A percentile compares a stretch with the other conserved stretches of the same genome.
These are phyloP conservation scores for Purpureocillium takamizusanense DNA, from an alignment of 2,329 filamentous ascomycete genomes.

Conservation along the genomic window DNA sequence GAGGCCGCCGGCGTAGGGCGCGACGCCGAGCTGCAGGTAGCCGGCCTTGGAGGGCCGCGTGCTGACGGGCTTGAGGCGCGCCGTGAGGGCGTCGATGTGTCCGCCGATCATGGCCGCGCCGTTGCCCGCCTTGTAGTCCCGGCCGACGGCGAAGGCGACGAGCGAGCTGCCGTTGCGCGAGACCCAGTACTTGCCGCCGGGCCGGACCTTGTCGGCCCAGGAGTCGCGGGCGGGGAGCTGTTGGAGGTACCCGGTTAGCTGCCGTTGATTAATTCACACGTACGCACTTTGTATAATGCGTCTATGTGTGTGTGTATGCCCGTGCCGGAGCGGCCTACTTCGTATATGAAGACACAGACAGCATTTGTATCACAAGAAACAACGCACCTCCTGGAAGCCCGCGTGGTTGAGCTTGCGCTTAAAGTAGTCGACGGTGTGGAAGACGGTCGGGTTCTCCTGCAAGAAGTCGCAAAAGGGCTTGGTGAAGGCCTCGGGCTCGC, in stretches of 20 bases:
- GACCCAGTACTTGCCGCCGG: conserved; percentile 82
- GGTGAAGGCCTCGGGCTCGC: conserved; percentile 58
- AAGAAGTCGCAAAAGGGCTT: conserved; percentile 83
- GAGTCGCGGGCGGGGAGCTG: conserved; percentile 69
- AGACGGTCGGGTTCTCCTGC: conserved; percentile 83
- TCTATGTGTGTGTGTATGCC: too few species aligned
- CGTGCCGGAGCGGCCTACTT: too few species aligned
- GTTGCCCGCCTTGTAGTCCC: conserved; percentile 72
- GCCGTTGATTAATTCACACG: too few species aligned
- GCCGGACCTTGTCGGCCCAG: conserved; percentile 64
- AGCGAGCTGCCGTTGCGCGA: conserved; percentile 78
- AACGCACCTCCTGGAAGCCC: conserved; percentile 60
- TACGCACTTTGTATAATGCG: too few species aligned
- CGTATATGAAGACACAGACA: too few species aligned
- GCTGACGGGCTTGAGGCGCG: conserved; percentile 84
- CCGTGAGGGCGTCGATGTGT: conserved; percentile 87
- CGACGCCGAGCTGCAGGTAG: conserved; percentile 82
- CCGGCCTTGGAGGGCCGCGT: conserved; percentile 76
- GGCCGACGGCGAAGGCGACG: conserved; percentile 78
- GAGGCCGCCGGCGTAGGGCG: conserved; percentile 82
- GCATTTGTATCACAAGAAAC: too few species aligned
- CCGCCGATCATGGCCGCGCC: conserved; percentile 83
- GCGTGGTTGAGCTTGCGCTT: conserved; percentile 59
- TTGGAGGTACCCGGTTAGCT: too few species aligned
- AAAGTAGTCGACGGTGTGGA: conserved; percentile 79